Percentiles rank a stretch among this genome's conserved stretches.
phyloP scores from a whole-genome alignment of 2,329 filamentous ascomycete genomes.

The Ophiosphaerella herpotricha region DNA sequence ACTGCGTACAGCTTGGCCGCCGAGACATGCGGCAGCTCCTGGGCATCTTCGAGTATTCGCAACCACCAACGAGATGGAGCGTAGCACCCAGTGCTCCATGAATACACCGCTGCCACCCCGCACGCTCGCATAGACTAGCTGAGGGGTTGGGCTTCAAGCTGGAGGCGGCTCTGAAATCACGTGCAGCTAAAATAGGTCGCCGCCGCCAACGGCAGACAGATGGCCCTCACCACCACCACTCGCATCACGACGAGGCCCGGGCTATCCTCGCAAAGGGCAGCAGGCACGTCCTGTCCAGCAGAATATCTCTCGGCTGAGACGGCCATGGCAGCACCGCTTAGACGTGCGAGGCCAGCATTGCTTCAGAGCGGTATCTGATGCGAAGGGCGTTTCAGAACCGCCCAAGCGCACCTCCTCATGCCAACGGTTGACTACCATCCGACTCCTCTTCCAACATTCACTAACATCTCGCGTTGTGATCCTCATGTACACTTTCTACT shows the following conservation, averaged over 20 bases:
- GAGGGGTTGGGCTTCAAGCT: neutral
- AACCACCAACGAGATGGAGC: no score
- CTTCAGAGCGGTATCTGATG: conserved; percentile 47
- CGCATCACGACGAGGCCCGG: conserved; percentile 5
- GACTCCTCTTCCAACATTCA: conserved; percentile 29
- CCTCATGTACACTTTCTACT: conserved; percentile 27
- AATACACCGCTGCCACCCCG: neutral
- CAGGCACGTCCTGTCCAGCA: conserved; percentile 17
- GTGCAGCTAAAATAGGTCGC: neutral
- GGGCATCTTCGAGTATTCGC: no score
- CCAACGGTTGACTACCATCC: conserved; percentile 42
- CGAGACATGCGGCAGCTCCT: neutral
- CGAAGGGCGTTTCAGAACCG: conserved; percentile 41
- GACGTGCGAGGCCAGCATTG: conserved; percentile 40
- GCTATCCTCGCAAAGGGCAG: conserved; percentile 6
- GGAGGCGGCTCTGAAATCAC: neutral
- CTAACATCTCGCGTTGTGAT: conserved; percentile 30
- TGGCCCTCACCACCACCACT: conserved; percentile 1
- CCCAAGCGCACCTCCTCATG: conserved; percentile 39
- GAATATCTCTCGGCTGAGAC: conserved; percentile 35
- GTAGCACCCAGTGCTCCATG: no score
- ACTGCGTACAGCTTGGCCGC: conserved; percentile 1
- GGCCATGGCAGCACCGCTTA: conserved; percentile 24
- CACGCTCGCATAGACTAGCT: neutral
- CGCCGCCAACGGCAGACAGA: no score